Base-by-base conservation (phyloP, 2,329 filamentous ascomycete genomes). In the Chaetomium strumarium region DNA sequence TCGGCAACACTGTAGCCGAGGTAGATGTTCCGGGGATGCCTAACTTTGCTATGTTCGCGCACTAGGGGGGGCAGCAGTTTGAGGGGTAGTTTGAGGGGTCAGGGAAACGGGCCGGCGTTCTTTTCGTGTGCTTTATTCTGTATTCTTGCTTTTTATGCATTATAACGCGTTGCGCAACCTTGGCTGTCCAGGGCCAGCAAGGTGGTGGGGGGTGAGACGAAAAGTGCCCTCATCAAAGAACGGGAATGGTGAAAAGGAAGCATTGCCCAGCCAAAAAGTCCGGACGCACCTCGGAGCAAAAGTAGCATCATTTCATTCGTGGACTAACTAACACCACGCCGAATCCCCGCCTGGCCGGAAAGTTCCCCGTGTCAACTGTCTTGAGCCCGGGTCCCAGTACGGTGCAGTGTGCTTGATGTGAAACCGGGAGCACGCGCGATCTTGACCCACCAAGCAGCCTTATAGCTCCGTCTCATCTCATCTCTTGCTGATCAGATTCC, bases 31-130 rank as follows among this genome's bases (percentile, higher is more conserved):
- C 63, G 16, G 76, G 76, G 19, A 65, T 72, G 57, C 69, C 75
- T 20, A 77, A 73, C 31, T 68, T 70, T 31, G 72, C 74, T 13
- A 67, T 78, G 37, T 80, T 79, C 60, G 66, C 73, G 53, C 73
- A 78, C 64, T 68, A 48, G 42, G 19, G 31, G 14, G 14, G 40
- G 14, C 11, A 14, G 40, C 30, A 13, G 5, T 30, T 24, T 24
- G 17, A 24, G 39, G 12, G 20, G 40, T 8, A n/a, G n/a, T n/a
- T n/a, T n/a, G n/a, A n/a, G n/a, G 34, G 34, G 7, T 12, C 5
- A n/a, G 7, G 12, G 13, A 37, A 37, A n/a, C 10, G 14, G 34
- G 7, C 5, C 4, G 34, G 34, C 13, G 34, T 14, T 24, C 24
- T 24, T 7, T 24, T 24, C 24, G 24, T n/a, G 24, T 7, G 24